Evolutionary conservation across 371 early-diverging fungal species (phyloP), one percentile per base, ranked within the genome.

Genomic region (Haplosporangium sp.): DNA sequence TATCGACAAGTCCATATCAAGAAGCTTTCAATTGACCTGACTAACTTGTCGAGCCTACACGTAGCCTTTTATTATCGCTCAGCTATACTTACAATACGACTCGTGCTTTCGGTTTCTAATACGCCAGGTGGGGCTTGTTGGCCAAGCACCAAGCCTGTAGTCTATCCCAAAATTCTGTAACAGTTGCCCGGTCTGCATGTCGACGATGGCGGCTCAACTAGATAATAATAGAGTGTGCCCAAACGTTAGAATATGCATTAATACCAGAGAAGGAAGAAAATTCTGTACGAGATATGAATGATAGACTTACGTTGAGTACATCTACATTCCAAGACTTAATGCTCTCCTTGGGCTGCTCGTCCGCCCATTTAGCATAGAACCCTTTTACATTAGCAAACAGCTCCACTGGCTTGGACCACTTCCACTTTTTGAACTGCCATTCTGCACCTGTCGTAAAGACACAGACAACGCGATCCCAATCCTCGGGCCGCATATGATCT

Each of bases 361-460:
- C 94, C 14, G 80, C 79, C 88, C 89, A 95, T 67, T 94, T 93
- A 43, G 94, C 84, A 79, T 91, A 91, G 55, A 93, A 91, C 18
- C 97, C 97, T 58, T 91, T 86, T 45, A 91, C 90, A 80, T 92
- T 86, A 18, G 85, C 83, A 81, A 97, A 96, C 14, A 97, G 74
- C 52, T 94, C 92, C 12, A 90, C 85, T 1, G 96, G 95, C 23
- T 89, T 87, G 51, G 87, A 87, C 90, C 94, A 96, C 67, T 89
- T 91, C 96, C 96, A 97, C 23, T 91, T 89, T 69, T 93, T 94
- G 80, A 96, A 95, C 81, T 98, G 97, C 98, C 98, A 98, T 43
- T 87, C 86, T 46, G 93, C 94, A 36, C 97, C 97, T 47, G 88
- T 89, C 14, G 93, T 91, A 77, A 98, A 94, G 16, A 96, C 95